phyloP scores from a whole-genome alignment of 1,284 basidiomycete species.

The Sporisorium reilianum region DNA sequence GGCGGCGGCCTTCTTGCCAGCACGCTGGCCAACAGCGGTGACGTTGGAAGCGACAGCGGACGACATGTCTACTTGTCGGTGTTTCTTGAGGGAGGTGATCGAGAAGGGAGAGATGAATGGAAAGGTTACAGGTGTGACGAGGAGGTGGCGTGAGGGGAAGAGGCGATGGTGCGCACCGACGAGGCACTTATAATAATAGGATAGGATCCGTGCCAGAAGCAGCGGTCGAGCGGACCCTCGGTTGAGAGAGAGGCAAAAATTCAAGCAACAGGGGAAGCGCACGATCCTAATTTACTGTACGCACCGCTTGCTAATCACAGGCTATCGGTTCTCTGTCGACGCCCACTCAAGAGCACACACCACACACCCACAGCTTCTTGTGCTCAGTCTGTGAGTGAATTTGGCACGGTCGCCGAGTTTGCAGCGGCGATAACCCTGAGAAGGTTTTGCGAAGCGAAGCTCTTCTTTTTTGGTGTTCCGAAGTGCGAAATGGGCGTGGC shows the following conservation, averaged over 20 bases:
- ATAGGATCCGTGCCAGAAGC: constrained; percentile 10
- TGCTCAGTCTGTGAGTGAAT: background rate
- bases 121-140: background rate
- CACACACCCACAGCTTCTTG: background rate
- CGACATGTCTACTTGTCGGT: constrained; percentile 38
- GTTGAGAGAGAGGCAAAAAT: constrained; percentile 2
- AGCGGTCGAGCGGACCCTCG: background rate
- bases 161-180: background rate
- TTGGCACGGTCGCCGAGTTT: constrained; percentile 2
- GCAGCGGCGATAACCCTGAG: constrained; percentile 4
- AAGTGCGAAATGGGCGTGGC: constrained; percentile 3
- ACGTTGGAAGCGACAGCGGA: constrained; percentile 53
- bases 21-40: constrained; percentile 52
- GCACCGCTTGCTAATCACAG: background rate
- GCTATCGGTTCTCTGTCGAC: background rate
- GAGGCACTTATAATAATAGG: constrained; percentile 15
- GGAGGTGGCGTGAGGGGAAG: constrained; percentile 21
- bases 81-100: no score
- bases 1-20: constrained; percentile 44
- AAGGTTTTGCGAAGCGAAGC: background rate
- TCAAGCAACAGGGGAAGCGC: background rate
- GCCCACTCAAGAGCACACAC: background rate
- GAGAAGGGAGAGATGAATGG: background rate
- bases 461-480: background rate
- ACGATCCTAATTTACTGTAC: constrained; percentile 8